Evolutionary conservation across 495 filamentous ascomycete genomes (phyloP).

Genomic region (Collariella sp.): DNA sequence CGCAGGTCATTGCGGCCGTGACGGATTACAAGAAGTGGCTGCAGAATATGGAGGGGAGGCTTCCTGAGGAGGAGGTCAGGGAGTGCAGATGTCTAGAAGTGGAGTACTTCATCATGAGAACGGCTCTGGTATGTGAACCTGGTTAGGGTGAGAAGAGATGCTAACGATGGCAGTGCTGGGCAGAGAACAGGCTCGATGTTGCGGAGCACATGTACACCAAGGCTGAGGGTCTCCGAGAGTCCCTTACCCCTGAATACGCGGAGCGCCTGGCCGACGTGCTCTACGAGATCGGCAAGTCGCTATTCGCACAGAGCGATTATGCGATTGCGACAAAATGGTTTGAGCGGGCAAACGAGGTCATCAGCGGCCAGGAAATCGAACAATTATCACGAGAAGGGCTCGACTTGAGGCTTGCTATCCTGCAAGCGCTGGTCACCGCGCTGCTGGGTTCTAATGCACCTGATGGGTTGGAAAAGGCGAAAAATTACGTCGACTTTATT

Average conservation of each 20-base stretch:
- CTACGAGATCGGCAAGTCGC: constrained; percentile 60
- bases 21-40: constrained; percentile 54
- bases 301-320: constrained; percentile 45
- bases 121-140: constrained; percentile 49
- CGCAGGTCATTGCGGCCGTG: constrained; percentile 53
- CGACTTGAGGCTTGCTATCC: constrained; percentile 57
- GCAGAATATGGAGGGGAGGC: constrained; percentile 28
- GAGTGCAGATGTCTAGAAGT: constrained; percentile 38
- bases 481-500: constrained; percentile 48
- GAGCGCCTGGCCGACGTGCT: constrained; percentile 65
- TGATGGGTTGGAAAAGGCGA: constrained; percentile 45
- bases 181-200: constrained; percentile 58
- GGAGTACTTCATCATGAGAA: constrained; percentile 65
- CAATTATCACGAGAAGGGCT: constrained; percentile 48
- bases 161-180: constrained; percentile 52
- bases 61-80: constrained; percentile 23
- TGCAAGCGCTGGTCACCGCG: constrained; percentile 52
- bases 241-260: constrained; percentile 42
- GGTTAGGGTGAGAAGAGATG: background rate
- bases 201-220: constrained; percentile 71
- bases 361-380: constrained; percentile 49
- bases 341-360: constrained; percentile 53
- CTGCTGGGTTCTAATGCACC: constrained; percentile 39
- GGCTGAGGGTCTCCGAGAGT: constrained; percentile 29
- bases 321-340: constrained; percentile 61